Base-by-base conservation (phyloP, 116 monocot genomes). In the Zostera marina region DNA sequence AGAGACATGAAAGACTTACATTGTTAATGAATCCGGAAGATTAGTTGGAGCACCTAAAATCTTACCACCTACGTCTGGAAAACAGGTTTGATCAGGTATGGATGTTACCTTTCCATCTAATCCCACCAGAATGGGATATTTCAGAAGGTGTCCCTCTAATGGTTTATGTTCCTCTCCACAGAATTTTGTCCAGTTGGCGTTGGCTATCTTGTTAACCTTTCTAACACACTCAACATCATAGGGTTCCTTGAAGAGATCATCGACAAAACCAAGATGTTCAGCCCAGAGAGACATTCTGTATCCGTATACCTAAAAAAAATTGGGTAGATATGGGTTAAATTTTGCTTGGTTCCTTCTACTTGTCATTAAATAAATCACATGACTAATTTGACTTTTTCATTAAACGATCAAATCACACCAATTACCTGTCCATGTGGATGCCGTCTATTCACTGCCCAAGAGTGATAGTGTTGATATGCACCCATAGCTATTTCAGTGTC, bases 401-500 rank as follows among this genome's bases (percentile, higher is more conserved):
- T 47, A 9, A 47, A 47, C 13, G 8, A 48, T 14, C 8, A 25
- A n/a, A 46, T 61, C 3, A 25, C 13, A 24, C 24, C 25, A 26
- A 52, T 6, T 46, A 83, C 91, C 91, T 92, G 91, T 24, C 91
- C 86, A 62, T 41, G 77, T 52, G 91, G 91, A 77, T 77, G 79
- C 6, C 59, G 54, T 15, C 54, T 54, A 25, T 71, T 73, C 66
- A 55, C 44, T 44, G 68, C 68, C 85, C 76, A 79, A 21, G 79
- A 73, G 56, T 80, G 64, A 72, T 72, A 80, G 43, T 82, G 82
- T 56, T 92, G 92, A 65, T 86, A 92, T 44, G 92, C 80, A 23
- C 92, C 92, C 80, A 92, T 92, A 46, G 92, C 92, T 54, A 92
- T 80, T 64, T 92, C 92, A 1, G 83, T 92, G 57, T 92, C 92